Conservation (phyloP, 2,329 filamentous ascomycete genomes). For the Fusarium sp. region DNA sequence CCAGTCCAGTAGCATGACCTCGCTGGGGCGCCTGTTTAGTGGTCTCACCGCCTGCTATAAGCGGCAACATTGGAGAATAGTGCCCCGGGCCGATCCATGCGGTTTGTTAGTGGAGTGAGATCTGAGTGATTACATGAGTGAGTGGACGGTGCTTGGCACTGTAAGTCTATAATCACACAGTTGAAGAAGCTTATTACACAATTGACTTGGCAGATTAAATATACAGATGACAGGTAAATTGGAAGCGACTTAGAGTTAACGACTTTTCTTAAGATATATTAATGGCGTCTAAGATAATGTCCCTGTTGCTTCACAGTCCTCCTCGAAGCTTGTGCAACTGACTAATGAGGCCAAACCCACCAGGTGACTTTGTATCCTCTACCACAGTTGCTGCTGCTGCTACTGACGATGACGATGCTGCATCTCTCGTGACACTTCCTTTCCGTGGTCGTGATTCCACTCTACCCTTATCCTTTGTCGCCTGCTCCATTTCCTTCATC, state of each 20-base stretch:
- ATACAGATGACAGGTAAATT: background rate
- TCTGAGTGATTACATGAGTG: conserved; percentile 14
- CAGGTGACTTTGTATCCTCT: conserved; percentile 60
- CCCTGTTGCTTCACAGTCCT: conserved; percentile 57
- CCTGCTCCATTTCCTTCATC: conserved; percentile 65
- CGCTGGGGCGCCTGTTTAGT: conserved; percentile 27
- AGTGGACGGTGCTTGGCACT: conserved; percentile 9
- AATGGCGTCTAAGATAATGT: background rate
- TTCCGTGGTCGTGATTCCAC: conserved; percentile 55
- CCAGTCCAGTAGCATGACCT: conserved; percentile 43
- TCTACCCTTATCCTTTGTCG: conserved; percentile 53
- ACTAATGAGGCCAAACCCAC: conserved; percentile 72
- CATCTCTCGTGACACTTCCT: conserved; percentile 51
- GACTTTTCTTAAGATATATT: background rate
- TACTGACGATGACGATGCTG: background rate
- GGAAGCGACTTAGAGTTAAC: background rate
- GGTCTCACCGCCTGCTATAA: conserved; percentile 46
- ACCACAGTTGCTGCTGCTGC: conserved; percentile 37
- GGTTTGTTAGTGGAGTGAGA: conserved; percentile 22
- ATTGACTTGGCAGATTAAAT: background rate
- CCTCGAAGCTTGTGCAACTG: conserved; percentile 72
- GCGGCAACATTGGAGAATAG: conserved; percentile 32
- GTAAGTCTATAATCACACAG: conserved; percentile 7
- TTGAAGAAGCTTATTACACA: background rate
- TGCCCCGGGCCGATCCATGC: conserved; percentile 28